phyloP scores from a whole-genome alignment of 2,329 filamentous ascomycete species.

The Aspergillus unguis region DNA sequence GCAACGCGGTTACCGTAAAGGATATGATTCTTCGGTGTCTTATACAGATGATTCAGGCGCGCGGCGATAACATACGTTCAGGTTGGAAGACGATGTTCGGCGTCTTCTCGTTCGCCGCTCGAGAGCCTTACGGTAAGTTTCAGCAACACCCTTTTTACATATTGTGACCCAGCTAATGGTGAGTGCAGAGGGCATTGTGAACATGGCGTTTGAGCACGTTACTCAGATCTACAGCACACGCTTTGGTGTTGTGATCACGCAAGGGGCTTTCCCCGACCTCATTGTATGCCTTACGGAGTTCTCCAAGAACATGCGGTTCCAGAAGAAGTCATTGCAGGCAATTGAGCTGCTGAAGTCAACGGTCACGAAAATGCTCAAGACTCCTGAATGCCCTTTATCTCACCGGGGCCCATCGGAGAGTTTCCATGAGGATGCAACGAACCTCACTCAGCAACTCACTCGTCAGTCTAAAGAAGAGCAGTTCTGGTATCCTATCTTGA shows the following conservation, averaged over 20 bases:
- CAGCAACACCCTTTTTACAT: background rate
- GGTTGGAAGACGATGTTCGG: constrained; percentile 99
- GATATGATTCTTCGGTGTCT: constrained; percentile 95
- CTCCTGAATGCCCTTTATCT: constrained; percentile 89
- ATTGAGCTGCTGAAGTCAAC: constrained; percentile 93
- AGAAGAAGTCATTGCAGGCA: constrained; percentile 95
- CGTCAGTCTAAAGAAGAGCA: constrained; percentile 92
- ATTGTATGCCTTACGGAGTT: constrained; percentile 97
- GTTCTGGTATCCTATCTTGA: constrained; percentile 97
- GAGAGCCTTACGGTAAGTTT: constrained; percentile 70
- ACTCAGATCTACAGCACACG: constrained; percentile 92
- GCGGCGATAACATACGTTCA: constrained; percentile 93
- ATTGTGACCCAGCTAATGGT: background rate
- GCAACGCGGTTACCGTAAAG: constrained; percentile 85
- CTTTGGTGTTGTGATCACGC: constrained; percentile 92
- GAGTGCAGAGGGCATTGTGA: constrained; percentile 78
- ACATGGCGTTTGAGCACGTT: constrained; percentile 94
- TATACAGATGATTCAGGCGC: constrained; percentile 98
- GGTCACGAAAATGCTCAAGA: constrained; percentile 90
- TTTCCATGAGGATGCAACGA: constrained; percentile 45
- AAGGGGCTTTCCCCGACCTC: constrained; percentile 93
- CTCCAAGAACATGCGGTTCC: constrained; percentile 97
- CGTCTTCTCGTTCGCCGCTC: constrained; percentile 92
- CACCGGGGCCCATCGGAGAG: constrained; percentile 53
- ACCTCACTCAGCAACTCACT: constrained; percentile 60